Percentiles rank a stretch among this genome's conserved stretches.
Conservation (phyloP, 129 eudicot genomes). For the Lactuca saligna region DNA sequence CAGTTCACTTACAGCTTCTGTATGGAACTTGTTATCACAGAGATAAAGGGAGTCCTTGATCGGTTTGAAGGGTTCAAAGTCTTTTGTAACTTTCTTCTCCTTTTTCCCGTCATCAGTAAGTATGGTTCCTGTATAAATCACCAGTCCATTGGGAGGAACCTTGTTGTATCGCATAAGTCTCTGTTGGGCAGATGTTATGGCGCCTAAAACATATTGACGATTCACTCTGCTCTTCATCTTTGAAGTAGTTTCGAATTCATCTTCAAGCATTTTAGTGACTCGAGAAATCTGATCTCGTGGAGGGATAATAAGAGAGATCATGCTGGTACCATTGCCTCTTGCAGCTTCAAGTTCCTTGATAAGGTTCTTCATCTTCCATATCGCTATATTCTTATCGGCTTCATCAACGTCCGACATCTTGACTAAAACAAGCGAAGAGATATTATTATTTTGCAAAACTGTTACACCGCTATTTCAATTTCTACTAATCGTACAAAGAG, state of each 20-base stretch:
- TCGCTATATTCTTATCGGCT: slow-evolving; percentile 17
- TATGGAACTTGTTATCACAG: neutral
- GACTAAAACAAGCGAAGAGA: neutral
- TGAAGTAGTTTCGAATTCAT: slow-evolving; percentile 37
- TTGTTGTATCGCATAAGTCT: slow-evolving; percentile 39
- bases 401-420: slow-evolving; percentile 33
- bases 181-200: slow-evolving; percentile 18
- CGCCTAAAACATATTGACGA: neutral
- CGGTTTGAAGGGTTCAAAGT: slow-evolving; percentile 42
- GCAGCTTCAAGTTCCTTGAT: slow-evolving; percentile 46
- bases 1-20: too few relatives aligned
- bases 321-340: slow-evolving; percentile 48
- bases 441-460: too few relatives aligned
- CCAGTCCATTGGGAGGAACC: slow-evolving; percentile 43
- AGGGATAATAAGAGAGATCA: neutral
- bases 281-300: slow-evolving; percentile 37
- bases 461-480: too few relatives aligned
- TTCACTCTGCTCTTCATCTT: too few relatives aligned
- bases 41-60: slow-evolving; percentile 46
- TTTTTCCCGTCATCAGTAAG: slow-evolving; percentile 41
- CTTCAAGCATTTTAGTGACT: slow-evolving; percentile 42
- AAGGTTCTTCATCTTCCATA: slow-evolving; percentile 35
- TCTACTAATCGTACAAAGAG: too few relatives aligned
- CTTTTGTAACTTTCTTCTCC: slow-evolving; percentile 42
- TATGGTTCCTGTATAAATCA: slow-evolving; percentile 44